These are phyloP conservation scores for Dioscorea alata DNA, from an alignment of 106 monocot species.

Conservation along the genomic window DNA sequence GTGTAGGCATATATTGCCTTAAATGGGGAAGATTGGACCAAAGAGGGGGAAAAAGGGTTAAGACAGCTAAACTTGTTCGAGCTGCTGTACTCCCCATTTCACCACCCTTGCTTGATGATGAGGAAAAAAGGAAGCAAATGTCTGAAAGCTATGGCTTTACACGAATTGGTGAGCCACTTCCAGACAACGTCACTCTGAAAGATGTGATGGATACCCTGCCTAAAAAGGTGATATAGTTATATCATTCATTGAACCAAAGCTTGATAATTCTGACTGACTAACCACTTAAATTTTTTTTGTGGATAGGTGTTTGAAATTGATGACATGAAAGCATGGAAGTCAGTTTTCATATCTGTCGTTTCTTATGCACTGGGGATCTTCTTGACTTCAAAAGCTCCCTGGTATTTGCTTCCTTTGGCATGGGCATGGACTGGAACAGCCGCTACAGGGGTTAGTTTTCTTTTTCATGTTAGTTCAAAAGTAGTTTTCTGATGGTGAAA, in stretches of 20 bases:
- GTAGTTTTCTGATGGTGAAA: background rate
- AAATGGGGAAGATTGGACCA: constrained; percentile 22
- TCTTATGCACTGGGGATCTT: constrained; percentile 79
- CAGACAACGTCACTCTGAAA: constrained; percentile 68
- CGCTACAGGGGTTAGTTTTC: constrained; percentile 71
- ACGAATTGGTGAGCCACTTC: constrained; percentile 82
- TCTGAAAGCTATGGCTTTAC: constrained; percentile 83
- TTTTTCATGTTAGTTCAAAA: background rate
- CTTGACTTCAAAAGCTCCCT: constrained; percentile 72
- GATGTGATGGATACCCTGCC: constrained; percentile 79
- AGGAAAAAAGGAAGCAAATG: constrained; percentile 48
- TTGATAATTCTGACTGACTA: background rate
- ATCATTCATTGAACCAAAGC: background rate
- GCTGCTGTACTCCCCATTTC: constrained; percentile 40
- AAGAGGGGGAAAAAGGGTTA: constrained; percentile 10
- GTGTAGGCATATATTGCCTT: too few species aligned
- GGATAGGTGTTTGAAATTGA: constrained; percentile 95
- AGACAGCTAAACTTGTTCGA: constrained; percentile 15
- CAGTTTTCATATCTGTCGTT: constrained; percentile 71
- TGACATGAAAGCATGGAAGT: constrained; percentile 87
- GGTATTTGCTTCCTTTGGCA: constrained; percentile 88
- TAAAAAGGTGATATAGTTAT: constrained; percentile 48
- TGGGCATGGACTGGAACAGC: constrained; percentile 99
- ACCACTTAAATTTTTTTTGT: constrained; percentile 3
- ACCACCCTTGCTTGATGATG: constrained; percentile 36